Evolutionary conservation across 495 filamentous ascomycete genomes (phyloP), one percentile per base, ranked within the genome.

Genomic region (Aspergillus incahuasiensis): DNA sequence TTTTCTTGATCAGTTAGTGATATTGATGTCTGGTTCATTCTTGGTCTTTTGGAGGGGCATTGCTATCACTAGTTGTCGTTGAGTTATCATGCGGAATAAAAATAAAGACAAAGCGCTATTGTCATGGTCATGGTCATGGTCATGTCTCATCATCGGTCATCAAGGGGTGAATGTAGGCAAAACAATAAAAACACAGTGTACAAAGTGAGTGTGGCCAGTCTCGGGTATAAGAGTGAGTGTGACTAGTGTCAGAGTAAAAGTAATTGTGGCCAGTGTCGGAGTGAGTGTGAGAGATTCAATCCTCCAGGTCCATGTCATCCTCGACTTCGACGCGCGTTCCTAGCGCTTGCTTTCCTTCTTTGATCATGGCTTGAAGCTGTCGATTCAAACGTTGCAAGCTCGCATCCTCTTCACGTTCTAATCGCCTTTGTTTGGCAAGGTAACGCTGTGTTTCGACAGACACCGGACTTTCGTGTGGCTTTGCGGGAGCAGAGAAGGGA

Each of bases 261-360:
- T 3, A 28, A 28, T 3, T 3, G 25, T 8, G 25, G 8, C 28
- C 34, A 43, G 49, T 32, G 49, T 41, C 38, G 11, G 35, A 15
- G 6, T 42, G 42, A 19, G 35, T 55, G 55, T 55, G 50, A 53
- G 41, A 53, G 21, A n/a, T 54, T 57, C 63, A 68, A 52, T 68
- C 67, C 18, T 80, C 78, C 69, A 81, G 74, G 13, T 75, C 74
- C 48, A 81, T 76, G 9, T 75, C 73, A 41, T 84, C 81, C 55
- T 86, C 82, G 44, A 97, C 79, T 63, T 90, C 86, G 16, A 91
- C 77, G 48, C 76, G 91, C 30, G 89, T 88, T 11, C 89, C 90
- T 19, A 97, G 63, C 12, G 94, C 94, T 63, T 94, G 88, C 64
- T 86, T 88, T 0, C 91, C 94, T 67, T 97, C 86, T 7, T 85